These are phyloP conservation scores for Aspergillus indologenus DNA, from an alignment of 495 filamentous ascomycete genomes.

Conservation along the genomic window DNA sequence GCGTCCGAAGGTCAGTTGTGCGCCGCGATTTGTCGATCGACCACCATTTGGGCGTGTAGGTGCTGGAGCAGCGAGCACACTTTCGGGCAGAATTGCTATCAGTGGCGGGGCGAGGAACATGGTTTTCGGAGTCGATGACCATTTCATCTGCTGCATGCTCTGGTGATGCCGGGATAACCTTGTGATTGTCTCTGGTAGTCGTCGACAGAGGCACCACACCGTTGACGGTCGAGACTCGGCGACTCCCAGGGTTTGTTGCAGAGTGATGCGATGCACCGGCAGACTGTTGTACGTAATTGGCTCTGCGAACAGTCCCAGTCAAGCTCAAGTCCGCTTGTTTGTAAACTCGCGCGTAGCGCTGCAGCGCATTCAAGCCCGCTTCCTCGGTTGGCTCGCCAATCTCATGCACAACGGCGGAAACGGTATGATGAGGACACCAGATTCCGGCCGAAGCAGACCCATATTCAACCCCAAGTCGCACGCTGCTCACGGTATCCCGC, in stretches of 20 bases:
- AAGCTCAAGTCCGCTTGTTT: slow-evolving; percentile 91
- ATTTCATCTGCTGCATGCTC: slow-evolving; percentile 35
- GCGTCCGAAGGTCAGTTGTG: slow-evolving; percentile 22
- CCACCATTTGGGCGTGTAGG: slow-evolving; percentile 47
- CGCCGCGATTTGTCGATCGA: slow-evolving; percentile 28
- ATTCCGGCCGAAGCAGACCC: slow-evolving; percentile 75
- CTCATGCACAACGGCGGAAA: slow-evolving; percentile 67
- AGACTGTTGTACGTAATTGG: slow-evolving; percentile 59
- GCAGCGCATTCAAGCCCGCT: slow-evolving; percentile 66
- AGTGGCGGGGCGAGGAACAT: slow-evolving; percentile 16
- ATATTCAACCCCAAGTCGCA: slow-evolving; percentile 71
- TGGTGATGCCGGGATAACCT: slow-evolving; percentile 21
- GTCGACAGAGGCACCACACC: slow-evolving; percentile 23
- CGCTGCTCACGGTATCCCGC: slow-evolving; percentile 67
- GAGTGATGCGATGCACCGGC: slow-evolving; percentile 34
- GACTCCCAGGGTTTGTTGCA: slow-evolving; percentile 23
- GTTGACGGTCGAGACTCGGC: slow-evolving; percentile 40
- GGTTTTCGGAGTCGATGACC: slow-evolving; percentile 36
- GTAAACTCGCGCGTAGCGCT: slow-evolving; percentile 80
- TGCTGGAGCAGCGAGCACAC: slow-evolving; percentile 39
- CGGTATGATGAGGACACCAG: slow-evolving; percentile 84
- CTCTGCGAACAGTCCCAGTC: slow-evolving; percentile 89
- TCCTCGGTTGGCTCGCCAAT: slow-evolving; percentile 68
- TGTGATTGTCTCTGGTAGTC: slow-evolving; percentile 30
- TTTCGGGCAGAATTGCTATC: slow-evolving; percentile 26